phyloP scores from a whole-genome alignment of 208 protist genomes.

The Leishmania turanica region DNA sequence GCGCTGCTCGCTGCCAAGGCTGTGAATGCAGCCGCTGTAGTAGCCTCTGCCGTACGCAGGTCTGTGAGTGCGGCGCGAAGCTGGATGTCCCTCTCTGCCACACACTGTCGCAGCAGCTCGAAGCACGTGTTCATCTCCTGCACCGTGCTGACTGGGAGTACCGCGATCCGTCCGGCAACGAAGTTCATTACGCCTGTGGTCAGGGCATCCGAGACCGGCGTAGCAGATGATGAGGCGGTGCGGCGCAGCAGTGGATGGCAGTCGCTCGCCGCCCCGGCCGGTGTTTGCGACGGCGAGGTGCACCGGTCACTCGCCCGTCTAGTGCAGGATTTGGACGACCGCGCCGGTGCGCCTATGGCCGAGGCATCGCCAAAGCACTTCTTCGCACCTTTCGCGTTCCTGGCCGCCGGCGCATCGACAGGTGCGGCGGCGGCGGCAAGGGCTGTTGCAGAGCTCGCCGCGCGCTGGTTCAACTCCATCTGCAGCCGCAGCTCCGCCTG shows the following conservation, averaged over 20 bases:
- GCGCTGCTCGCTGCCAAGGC: neutral
- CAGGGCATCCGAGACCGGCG: constrained; percentile 17
- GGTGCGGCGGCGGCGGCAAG: neutral
- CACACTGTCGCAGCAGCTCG: constrained; percentile 51
- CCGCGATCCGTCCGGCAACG: constrained; percentile 57
- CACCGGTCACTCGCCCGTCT: neutral
- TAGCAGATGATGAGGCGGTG: neutral
- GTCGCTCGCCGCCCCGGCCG: neutral
- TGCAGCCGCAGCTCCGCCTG: constrained; percentile 93
- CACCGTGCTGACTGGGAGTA: constrained; percentile 67
- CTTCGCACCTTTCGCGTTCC: neutral
- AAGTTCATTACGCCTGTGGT: constrained; percentile 64
- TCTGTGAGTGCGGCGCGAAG: constrained; percentile 30
- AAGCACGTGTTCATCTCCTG: constrained; percentile 90
- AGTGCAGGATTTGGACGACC: neutral
- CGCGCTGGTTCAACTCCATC: constrained; percentile 63
- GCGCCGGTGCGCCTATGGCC: too few species aligned
- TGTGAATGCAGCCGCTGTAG: constrained; percentile 16
- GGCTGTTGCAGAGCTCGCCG: neutral
- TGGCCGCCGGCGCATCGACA: neutral
- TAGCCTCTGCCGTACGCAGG: constrained; percentile 28
- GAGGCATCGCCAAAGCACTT: neutral
- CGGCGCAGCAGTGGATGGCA: neutral
- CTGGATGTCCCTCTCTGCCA: constrained; percentile 40
- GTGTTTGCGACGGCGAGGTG: neutral